These are phyloP conservation scores for Platanus orientalis DNA, from an alignment of 164 flowering plant species.

Conservation along the genomic window DNA sequence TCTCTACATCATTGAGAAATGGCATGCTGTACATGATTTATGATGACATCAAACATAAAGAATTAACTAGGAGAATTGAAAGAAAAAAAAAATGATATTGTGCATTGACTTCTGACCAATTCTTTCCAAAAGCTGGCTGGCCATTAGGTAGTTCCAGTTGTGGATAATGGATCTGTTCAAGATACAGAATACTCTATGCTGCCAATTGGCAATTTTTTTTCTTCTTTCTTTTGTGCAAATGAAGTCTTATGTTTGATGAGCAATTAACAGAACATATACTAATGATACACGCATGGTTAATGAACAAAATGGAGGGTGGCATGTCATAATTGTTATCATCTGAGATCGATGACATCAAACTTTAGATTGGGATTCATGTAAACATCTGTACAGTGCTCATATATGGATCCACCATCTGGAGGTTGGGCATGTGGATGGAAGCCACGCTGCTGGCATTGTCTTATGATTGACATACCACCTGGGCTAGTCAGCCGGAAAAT, in stretches of 20 bases:
- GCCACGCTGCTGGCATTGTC: slow-evolving; percentile 84
- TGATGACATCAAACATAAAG: background rate
- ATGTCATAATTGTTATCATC: slow-evolving; percentile 38
- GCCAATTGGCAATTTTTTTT: background rate
- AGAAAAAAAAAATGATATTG: no score
- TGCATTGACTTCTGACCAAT: background rate
- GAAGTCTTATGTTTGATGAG: background rate
- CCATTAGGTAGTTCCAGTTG: background rate
- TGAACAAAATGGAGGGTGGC: background rate
- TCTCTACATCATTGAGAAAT: background rate
- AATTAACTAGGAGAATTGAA: background rate
- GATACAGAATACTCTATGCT: background rate
- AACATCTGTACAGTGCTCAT: slow-evolving; percentile 85
- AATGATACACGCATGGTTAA: background rate
- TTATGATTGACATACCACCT: slow-evolving; percentile 80
- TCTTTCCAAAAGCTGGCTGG: no score
- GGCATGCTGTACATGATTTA: background rate
- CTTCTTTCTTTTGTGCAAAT: background rate
- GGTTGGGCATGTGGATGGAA: slow-evolving; percentile 85
- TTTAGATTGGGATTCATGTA: slow-evolving; percentile 71
- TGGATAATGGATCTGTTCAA: background rate
- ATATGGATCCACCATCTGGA: slow-evolving; percentile 83
- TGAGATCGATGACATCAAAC: slow-evolving; percentile 87
- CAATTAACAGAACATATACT: no score
- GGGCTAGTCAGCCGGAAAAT: slow-evolving; percentile 81